Evolutionary conservation across 2,329 filamentous ascomycete genomes (phyloP).

Genomic region (Pyrenochaeta sp.): DNA sequence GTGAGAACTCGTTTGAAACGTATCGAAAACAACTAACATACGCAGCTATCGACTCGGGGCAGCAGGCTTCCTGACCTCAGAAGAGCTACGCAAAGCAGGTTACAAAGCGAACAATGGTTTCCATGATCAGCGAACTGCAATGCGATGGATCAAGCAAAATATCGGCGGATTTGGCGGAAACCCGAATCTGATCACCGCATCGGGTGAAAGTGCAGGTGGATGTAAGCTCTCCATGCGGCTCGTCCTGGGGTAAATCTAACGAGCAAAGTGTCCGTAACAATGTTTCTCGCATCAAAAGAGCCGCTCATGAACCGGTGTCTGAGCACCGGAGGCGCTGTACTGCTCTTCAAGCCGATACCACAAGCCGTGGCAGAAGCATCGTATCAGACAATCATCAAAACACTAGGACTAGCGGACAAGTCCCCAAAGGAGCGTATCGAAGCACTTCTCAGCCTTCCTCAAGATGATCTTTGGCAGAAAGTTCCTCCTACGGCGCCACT

Average conservation of each 20-base stretch:
- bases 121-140: conserved; percentile 45
- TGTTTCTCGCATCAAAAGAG: conserved; percentile 38
- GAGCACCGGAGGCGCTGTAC: conserved; percentile 49
- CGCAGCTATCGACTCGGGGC: conserved; percentile 42
- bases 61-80: conserved; percentile 53
- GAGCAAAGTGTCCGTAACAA: conserved; percentile 34
- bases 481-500: conserved; percentile 46
- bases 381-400: conserved; percentile 52
- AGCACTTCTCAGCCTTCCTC: conserved; percentile 50
- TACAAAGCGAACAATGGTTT: conserved; percentile 46
- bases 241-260: not conserved
- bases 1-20: conserved; percentile 54
- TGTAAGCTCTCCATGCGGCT: conserved; percentile 36
- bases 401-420: conserved; percentile 49
- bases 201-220: conserved; percentile 60
- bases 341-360: conserved; percentile 52
- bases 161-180: conserved; percentile 51
- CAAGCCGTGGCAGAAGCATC: conserved; percentile 49
- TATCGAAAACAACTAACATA: conserved; percentile 1
- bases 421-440: conserved; percentile 52
- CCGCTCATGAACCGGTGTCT: conserved; percentile 50
- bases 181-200: conserved; percentile 46
- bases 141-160: conserved; percentile 47
- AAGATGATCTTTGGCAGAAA: conserved; percentile 52
- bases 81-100: conserved; percentile 55